These are phyloP conservation scores for Linnemannia hyalina DNA, from an alignment of 192 early-diverging fungal species.

Conservation along the genomic window DNA sequence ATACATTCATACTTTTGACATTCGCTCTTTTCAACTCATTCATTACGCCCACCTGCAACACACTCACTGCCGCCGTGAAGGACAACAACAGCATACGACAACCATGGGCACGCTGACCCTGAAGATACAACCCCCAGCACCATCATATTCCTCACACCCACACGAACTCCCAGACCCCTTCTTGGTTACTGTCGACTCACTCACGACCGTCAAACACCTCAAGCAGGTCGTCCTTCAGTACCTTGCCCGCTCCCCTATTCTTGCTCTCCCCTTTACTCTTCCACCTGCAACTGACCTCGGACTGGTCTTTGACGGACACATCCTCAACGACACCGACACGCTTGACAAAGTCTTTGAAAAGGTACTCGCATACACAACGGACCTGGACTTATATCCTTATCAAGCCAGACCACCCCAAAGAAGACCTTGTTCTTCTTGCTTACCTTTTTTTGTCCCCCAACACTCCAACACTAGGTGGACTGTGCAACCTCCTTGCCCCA, in stretches of 20 bases:
- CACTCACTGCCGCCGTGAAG: not conserved
- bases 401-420: too few species aligned
- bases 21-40: not conserved
- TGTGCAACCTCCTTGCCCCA: not conserved
- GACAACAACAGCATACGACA: not conserved
- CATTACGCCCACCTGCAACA: too few species aligned
- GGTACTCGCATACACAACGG: not conserved
- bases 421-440: not conserved
- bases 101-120: conserved; percentile 6
- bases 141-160: not conserved
- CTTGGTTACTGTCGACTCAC: not conserved
- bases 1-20: not conserved
- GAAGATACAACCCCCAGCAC: not conserved
- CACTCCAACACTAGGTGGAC: not conserved
- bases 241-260: not conserved
- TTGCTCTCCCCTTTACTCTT: not conserved
- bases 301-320: not conserved
- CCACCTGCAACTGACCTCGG: not conserved
- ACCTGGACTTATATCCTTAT: not conserved
- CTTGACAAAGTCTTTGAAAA: conserved; percentile 1
- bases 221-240: not conserved
- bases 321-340: conserved; percentile 14
- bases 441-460: not conserved
- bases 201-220: conserved; percentile 5
- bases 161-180: not conserved